Evolutionary conservation across 192 early-diverging fungal genomes (phyloP).

Genomic region (Backusella tuberculispora): DNA sequence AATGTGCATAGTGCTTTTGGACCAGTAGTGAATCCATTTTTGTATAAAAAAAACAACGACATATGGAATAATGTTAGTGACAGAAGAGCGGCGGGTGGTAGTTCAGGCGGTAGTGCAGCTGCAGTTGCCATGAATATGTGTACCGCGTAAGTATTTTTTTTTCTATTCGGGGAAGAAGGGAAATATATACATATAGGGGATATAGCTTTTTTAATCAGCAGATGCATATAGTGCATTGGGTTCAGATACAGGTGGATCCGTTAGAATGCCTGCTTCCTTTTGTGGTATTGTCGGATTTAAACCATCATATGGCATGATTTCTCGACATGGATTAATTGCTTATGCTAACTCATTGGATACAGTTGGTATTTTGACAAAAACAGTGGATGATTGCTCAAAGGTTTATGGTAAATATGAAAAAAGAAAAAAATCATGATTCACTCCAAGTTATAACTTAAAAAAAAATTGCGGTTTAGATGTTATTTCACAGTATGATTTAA

Average conservation of each 20-base stretch:
- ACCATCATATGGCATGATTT: slow-evolving; percentile 87
- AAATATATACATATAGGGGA: background rate
- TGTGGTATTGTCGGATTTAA: slow-evolving; percentile 94
- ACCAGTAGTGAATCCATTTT: slow-evolving; percentile 43
- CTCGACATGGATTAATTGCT: slow-evolving; percentile 81
- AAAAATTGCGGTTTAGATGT: slow-evolving; percentile 43
- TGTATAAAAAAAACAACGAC: slow-evolving; percentile 9
- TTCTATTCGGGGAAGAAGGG: background rate
- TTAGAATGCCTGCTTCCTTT: slow-evolving; percentile 91
- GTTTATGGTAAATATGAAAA: slow-evolving; percentile 58
- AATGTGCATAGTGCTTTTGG: slow-evolving; percentile 53
- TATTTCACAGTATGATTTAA: slow-evolving; percentile 57
- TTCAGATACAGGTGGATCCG: slow-evolving; percentile 94
- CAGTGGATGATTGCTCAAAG: slow-evolving; percentile 54
- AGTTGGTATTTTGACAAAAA: slow-evolving; percentile 76
- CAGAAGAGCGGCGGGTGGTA: slow-evolving; percentile 77
- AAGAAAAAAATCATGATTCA: background rate
- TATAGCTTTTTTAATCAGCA: background rate
- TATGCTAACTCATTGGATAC: slow-evolving; percentile 91
- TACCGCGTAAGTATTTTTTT: slow-evolving; percentile 56
- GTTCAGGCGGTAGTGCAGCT: slow-evolving; percentile 90
- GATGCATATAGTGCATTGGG: slow-evolving; percentile 69
- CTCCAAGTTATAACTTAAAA: background rate
- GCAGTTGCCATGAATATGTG: slow-evolving; percentile 86
- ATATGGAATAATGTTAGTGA: slow-evolving; percentile 7